Base-by-base conservation (phyloP, 345 rosid genomes). In the Ceriops decandra region DNA sequence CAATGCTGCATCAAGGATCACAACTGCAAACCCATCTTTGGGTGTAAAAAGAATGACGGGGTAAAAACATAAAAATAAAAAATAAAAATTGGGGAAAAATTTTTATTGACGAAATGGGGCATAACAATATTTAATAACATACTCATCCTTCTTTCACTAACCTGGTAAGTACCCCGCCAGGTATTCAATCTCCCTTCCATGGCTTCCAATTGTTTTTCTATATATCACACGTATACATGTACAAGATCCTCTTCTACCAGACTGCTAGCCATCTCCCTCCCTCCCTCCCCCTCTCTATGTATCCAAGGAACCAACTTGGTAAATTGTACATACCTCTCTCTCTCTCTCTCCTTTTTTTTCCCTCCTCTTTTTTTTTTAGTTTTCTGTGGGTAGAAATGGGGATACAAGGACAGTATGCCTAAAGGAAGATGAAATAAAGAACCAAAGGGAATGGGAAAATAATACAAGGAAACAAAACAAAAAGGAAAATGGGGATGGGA, bases 221-320 rank as follows among this genome's bases (percentile, higher is more conserved):
- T 83, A 80, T 77, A 76, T 76, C 80, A 81, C 85, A 75, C 77
- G 77, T 85, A 74, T 76, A 82, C 82, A 87, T 77, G 78, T 83
- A 83, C 85, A 72, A 77, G 38, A 72, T 73, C 79, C 73, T 76
- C 80, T 28, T 70, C 82, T 72, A 71, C 80, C 81, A 72, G 80
- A 81, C 77, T 36, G 79, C 81, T 76, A 72, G 66, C 36, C 57
- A 69, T 30, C 59, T 63, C 65, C 62, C 65, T 66, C 64, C 53
- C 26, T 0, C 24, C 24, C 53, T 64, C 72, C 72, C 79, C 64
- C 78, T 77, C 72, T 66, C 61, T 42, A 33, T 67, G 64, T 77
- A 54, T 62, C 67, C 36, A 66, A 65, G 67, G 72, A 70, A 47
- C 69, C 71, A 72, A 75, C 64, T 63, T 70, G 52, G 72, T 77